Base-by-base conservation (phyloP, 225 moss, liverwort and hornwort genomes). In the Pseudoscleropodium purum region DNA sequence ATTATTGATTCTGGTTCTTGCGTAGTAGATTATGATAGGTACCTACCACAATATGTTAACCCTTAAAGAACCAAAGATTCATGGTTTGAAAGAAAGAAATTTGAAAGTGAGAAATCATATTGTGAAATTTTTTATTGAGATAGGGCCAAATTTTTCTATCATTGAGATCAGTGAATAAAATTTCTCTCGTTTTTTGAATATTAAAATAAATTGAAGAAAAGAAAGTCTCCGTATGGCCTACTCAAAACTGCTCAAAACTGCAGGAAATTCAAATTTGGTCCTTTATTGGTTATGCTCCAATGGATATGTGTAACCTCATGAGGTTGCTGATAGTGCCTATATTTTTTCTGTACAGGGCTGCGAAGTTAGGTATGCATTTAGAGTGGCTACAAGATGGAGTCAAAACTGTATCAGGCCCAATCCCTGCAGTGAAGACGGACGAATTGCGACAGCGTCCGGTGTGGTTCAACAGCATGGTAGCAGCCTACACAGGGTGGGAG, bases 401-500 rank as follows among this genome's bases (percentile, higher is more conserved):
- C 36, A 99, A 99, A 91, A 92, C 95, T 56, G 90, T 97, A 41
- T 96, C 97, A 76, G 99, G 99, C 25, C 99, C 99, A 41, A 91
- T 99, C 39, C 93, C 97, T 87, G 99, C 94, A 49, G 92, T 97
- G 57, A 99, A 96, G 85, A 91, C 89, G 15, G 99, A 99, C 83
- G 95, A 94, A 51, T 90, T 93, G 81, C 94, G 95, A 79, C 93
- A 95, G 24, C 93, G 97, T 62, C 97, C 91, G 86, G 97, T 99
- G 29, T 99, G 99, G 99, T 99, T 99, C 92, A 99, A 99, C 84
- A 99, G 99, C 81, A 99, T 99, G 97, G 99, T 97, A 85, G 99
- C 99, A 84, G 99, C 99, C 26, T 99, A 97, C 89, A 99, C 97
- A 39, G 99, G 96, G 25, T 99, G 99, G 99, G 91, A 99, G 85